Percentiles rank a stretch among this genome's conserved stretches.
These are phyloP conservation scores for Pleurotus cornucopiae DNA, from an alignment of 768 basidiomycete species.

Conservation along the genomic window DNA sequence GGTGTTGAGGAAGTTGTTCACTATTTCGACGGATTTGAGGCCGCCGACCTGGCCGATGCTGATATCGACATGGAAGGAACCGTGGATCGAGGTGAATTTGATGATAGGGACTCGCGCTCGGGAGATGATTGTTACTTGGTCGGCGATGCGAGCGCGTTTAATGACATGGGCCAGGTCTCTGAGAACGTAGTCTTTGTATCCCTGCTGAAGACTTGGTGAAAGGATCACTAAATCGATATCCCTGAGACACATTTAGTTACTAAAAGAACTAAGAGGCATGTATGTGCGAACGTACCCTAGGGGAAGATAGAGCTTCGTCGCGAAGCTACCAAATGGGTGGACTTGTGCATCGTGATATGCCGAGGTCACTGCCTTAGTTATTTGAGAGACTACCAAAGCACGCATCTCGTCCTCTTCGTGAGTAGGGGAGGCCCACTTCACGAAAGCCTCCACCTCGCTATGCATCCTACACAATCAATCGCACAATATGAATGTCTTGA, in stretches of 20 bases:
- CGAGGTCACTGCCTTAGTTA: slow-evolving; percentile 59
- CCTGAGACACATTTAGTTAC: slow-evolving; percentile 33
- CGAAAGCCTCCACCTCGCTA: slow-evolving; percentile 80
- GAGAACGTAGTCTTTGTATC: slow-evolving; percentile 65
- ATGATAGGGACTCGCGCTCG: slow-evolving; percentile 96
- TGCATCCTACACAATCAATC: slow-evolving; percentile 60
- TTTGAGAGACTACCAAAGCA: slow-evolving; percentile 62
- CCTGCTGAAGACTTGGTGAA: slow-evolving; percentile 71
- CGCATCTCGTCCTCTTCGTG: slow-evolving; percentile 83
- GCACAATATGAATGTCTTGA: background rate
- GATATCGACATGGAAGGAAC: slow-evolving; percentile 87
- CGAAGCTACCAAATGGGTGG: slow-evolving; percentile 86
- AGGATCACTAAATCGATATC: slow-evolving; percentile 94
- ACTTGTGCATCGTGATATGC: slow-evolving; percentile 79
- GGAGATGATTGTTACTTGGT: slow-evolving; percentile 78
- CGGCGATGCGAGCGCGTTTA: slow-evolving; percentile 68
- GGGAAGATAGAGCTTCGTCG: slow-evolving; percentile 92
- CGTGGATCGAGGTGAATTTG: slow-evolving; percentile 85
- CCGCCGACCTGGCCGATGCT: slow-evolving; percentile 91
- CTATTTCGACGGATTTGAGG: slow-evolving; percentile 69
- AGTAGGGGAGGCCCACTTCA: slow-evolving; percentile 84
- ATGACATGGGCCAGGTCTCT: slow-evolving; percentile 76
- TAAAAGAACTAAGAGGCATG: background rate
- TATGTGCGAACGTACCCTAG: slow-evolving; percentile 59
- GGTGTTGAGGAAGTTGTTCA: slow-evolving; percentile 74